These are phyloP conservation scores for Tetracentron sinense DNA, from an alignment of 164 flowering plant genomes.

Conservation along the genomic window DNA sequence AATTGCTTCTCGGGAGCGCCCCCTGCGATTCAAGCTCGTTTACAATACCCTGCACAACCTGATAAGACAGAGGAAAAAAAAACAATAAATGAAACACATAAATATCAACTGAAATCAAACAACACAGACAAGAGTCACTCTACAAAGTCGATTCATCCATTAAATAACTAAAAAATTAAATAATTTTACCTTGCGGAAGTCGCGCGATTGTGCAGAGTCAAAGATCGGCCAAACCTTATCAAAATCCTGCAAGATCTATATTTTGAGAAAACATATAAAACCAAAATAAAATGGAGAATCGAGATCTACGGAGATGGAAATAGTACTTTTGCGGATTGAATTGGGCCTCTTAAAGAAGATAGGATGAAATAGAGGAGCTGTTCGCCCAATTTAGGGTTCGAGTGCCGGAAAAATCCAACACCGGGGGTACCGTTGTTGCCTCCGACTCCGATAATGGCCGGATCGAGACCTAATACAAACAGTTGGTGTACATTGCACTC, in stretches of 20 bases:
- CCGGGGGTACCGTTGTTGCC: slow-evolving; percentile 55
- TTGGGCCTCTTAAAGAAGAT: slow-evolving; percentile 87
- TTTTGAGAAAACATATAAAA: no score
- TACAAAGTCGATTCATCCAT: background rate
- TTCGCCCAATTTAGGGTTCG: slow-evolving; percentile 98
- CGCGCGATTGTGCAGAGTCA: slow-evolving; percentile 93
- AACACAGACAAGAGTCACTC: background rate
- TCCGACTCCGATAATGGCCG: slow-evolving; percentile 62
- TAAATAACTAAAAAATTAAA: background rate
- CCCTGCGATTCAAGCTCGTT: no score
- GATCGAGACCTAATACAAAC: no score
- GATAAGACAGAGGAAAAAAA: slow-evolving; percentile 6
- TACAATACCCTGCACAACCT: slow-evolving; percentile 97
- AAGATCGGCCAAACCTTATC: no score
- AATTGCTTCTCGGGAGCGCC: no score
- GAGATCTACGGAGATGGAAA: slow-evolving; percentile 5
- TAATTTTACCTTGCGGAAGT: slow-evolving; percentile 79
- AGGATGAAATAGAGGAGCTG: slow-evolving; percentile 91
- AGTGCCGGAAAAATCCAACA: no score
- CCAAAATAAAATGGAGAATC: no score
- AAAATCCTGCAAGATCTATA: no score
- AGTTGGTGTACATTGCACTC: no score
- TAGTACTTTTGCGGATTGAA: slow-evolving; percentile 79
- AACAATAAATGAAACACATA: no score
- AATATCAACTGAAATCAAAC: slow-evolving; percentile 11